A percentile compares a stretch with the other conserved stretches of the same genome.
phyloP scores from a whole-genome alignment of 306 rosid genomes.

The Citrullus colocynthis region DNA sequence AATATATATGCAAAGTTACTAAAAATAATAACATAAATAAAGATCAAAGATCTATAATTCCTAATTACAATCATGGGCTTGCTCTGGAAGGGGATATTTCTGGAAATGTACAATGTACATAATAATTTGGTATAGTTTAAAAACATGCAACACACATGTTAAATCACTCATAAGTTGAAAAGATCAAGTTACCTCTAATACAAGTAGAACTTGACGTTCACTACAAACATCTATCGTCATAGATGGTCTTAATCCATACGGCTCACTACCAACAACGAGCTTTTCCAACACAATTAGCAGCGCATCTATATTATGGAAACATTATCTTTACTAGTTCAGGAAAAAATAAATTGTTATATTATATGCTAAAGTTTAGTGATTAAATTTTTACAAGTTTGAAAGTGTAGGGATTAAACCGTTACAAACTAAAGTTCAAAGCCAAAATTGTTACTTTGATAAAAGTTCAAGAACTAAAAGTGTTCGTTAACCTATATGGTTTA shows the following conservation, averaged over 20 bases:
- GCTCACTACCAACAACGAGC: slow-evolving; percentile 43
- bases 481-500: not conserved
- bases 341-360: not conserved
- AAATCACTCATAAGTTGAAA: not conserved
- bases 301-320: slow-evolving; percentile 33
- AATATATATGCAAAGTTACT: not conserved
- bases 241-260: slow-evolving; percentile 55
- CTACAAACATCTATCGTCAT: slow-evolving; percentile 72
- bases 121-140: not conserved
- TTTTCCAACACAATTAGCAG: slow-evolving; percentile 45
- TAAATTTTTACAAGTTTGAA: not conserved
- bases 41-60: not conserved
- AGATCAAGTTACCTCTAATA: slow-evolving; percentile 45
- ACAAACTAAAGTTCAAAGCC: not conserved
- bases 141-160: not conserved
- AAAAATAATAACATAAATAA: not conserved
- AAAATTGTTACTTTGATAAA: too few relatives aligned
- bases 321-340: slow-evolving; percentile 6
- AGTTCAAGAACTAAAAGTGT: not conserved
- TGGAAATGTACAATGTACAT: not conserved
- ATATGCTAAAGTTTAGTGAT: too few relatives aligned
- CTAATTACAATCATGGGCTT: not conserved
- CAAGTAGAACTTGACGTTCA: slow-evolving; percentile 62
- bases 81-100: not conserved
- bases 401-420: too few relatives aligned